phyloP scores from a whole-genome alignment of 139 green algal species.

The Tetratostichococcus sp. region DNA sequence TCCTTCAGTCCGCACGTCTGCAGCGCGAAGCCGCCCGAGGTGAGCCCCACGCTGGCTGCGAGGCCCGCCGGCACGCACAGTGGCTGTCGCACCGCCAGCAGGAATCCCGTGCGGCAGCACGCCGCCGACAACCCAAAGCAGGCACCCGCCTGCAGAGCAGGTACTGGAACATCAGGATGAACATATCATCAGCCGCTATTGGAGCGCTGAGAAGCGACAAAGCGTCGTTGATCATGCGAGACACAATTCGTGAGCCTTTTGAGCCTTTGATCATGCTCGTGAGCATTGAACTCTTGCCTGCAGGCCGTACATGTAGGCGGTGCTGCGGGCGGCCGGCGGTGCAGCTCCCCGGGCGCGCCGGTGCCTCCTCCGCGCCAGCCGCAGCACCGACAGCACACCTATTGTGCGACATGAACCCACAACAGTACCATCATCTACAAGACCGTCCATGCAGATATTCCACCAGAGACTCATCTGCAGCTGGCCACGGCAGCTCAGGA shows the following conservation, averaged over 20 bases:
- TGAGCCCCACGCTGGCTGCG: slow-evolving; percentile 46
- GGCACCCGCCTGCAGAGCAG: slow-evolving; percentile 71
- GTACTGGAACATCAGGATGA: no score
- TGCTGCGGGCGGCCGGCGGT: neutral
- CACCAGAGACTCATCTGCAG: no score
- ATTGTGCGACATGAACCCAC: no score
- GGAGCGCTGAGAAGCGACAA: no score
- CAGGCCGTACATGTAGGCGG: slow-evolving; percentile 13
- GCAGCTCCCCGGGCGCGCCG: slow-evolving; percentile 7
- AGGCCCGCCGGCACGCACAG: slow-evolving; percentile 62
- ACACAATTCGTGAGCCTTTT: no score
- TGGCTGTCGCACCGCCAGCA: slow-evolving; percentile 43
- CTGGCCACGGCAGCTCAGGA: no score
- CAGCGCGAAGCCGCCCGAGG: slow-evolving; percentile 67
- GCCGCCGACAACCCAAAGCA: slow-evolving; percentile 79
- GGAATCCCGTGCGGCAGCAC: slow-evolving; percentile 63
- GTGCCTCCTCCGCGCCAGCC: slow-evolving; percentile 14
- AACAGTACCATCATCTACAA: no score
- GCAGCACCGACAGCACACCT: slow-evolving; percentile 23
- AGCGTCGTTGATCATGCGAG: no score
- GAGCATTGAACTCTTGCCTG: no score
- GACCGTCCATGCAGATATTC: no score
- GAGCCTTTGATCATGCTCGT: no score
- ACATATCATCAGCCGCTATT: no score
- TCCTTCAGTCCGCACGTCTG: slow-evolving; percentile 82